Base-by-base conservation (phyloP, 306 rosid species). In the Medicago truncatula region DNA sequence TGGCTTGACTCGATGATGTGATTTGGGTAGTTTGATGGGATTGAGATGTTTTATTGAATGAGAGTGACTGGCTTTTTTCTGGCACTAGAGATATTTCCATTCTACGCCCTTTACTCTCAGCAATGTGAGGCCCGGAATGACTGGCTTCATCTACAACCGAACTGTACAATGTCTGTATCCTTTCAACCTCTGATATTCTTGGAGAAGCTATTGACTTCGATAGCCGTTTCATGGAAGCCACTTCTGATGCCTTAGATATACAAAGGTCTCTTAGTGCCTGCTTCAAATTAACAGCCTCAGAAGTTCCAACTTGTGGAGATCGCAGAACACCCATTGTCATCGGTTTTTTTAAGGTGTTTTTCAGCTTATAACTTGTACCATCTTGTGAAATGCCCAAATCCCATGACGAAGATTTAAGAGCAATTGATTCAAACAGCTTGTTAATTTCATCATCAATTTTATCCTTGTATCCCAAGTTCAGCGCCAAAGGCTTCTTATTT, bases 181-280 rank as follows among this genome's bases (percentile, higher is more conserved):
- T 91, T 70, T 96, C 96, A 67, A 87, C 97, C 85, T 95, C 97
- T 0, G 99, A 90, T 78, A 78, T 53, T 81, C 96, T 85, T 49
- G 97, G 81, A 78, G 96, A 85, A 80, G 84, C 75, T 15, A 93
- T 78, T 43, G 88, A 84, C 82, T 95, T 92, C 17, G 99, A 89
- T 70, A 92, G 84, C 39, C 99, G 88, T 71, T 82, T 90, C 91
- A 85, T 89, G 39, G 97, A 97, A 65, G 99, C 99, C 96, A 92
- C 85, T 89, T 95, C 97, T 5, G 99, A 92, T 44, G 99, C 99
- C 93, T 95, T 95, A 11, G 99, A 88, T 84, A 95, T 85, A 71
- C 92, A 89, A 20, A 85, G 87, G 74, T 95, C 99, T 83, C 99
- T 90, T 53, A 95, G 84, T 9, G 99, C 99, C 79, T 92, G 99